Evolutionary conservation across 768 basidiomycete genomes (phyloP), one percentile per base, ranked within the genome.

Genomic region (Russula sp.): DNA sequence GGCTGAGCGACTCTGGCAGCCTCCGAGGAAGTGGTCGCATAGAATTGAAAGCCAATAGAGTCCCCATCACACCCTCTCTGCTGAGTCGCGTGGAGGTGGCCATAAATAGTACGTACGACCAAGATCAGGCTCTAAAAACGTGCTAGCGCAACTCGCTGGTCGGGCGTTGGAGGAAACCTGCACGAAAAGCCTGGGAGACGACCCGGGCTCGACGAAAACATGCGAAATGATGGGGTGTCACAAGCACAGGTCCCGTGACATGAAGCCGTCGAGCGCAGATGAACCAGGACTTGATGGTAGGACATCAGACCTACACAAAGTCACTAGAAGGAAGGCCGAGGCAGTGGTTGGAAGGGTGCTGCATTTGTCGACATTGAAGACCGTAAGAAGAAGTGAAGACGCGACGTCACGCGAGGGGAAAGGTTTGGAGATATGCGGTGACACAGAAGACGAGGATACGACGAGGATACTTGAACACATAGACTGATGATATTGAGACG

Each of bases 241-340:
- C 40, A 14, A 18, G 16, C 40, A 7, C 40, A 42, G 16, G 14
- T 42, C 40, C 18, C 18, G 5, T 40, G 14, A 40, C 38, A 40
- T 34, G 32, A 10, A 40, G 14, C n/a, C n/a, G n/a, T n/a, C n/a
- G n/a, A n/a, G n/a, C n/a, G n/a, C n/a, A n/a, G n/a, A n/a, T n/a
- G n/a, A n/a, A n/a, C n/a, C n/a, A n/a, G n/a, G n/a, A n/a, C n/a
- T n/a, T n/a, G n/a, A n/a, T n/a, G n/a, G n/a, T n/a, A n/a, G n/a
- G n/a, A n/a, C n/a, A n/a, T 82, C 87, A 2, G 91, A 91, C 2
- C 72, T 91, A 59, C 87, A 87, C 69, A 92, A 92, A 69, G 86
- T 92, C n/a, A 82, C 87, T 70, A 91, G 90, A 1, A 85, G 88
- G 63, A 80, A 85, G 0, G 88, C 92, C 5, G 84, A 88, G 68